Conservation (phyloP, 2,329 filamentous ascomycete genomes). For the Mariannaea elegans region DNA sequence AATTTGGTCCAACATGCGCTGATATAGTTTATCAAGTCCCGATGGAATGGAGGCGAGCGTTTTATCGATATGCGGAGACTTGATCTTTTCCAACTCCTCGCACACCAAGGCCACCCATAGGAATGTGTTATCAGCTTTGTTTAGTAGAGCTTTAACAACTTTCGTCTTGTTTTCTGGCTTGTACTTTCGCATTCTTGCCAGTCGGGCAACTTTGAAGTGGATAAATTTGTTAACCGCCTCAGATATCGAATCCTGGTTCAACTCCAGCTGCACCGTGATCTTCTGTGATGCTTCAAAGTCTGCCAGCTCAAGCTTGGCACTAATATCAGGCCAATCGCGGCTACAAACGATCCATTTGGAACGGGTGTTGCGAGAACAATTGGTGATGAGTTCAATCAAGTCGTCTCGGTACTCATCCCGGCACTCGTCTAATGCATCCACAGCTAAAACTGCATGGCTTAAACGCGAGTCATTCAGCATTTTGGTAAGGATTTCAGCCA, state of each 20-base stretch:
- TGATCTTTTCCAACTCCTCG: slow-evolving; percentile 24
- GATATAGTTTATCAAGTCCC: slow-evolving; percentile 48
- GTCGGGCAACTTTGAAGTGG: slow-evolving; percentile 43
- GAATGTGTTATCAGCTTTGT: slow-evolving; percentile 49
- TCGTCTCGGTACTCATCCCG: neutral
- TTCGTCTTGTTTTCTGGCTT: slow-evolving; percentile 3
- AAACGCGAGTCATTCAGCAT: slow-evolving; percentile 44
- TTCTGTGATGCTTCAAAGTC: slow-evolving; percentile 34
- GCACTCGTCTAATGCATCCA: slow-evolving; percentile 1
- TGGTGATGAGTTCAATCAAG: slow-evolving; percentile 59
- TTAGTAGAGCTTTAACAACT: slow-evolving; percentile 28
- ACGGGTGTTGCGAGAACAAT: slow-evolving; percentile 34
- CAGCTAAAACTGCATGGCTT: slow-evolving; percentile 25
- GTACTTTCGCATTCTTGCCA: slow-evolving; percentile 35
- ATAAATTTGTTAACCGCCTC: slow-evolving; percentile 51
- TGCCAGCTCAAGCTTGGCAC: neutral
- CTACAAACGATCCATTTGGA: neutral
- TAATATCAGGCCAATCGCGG: neutral
- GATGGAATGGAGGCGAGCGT: slow-evolving; percentile 40
- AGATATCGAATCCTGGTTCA: slow-evolving; percentile 47
- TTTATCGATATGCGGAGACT: slow-evolving; percentile 17
- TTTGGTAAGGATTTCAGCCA: slow-evolving; percentile 48
- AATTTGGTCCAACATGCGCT: slow-evolving; percentile 49
- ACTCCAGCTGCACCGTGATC: slow-evolving; percentile 46
- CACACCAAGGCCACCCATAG: slow-evolving; percentile 40